These are phyloP conservation scores for Neopestalotiopsis clavispora DNA, from an alignment of 2,329 filamentous ascomycete genomes.

Conservation along the genomic window DNA sequence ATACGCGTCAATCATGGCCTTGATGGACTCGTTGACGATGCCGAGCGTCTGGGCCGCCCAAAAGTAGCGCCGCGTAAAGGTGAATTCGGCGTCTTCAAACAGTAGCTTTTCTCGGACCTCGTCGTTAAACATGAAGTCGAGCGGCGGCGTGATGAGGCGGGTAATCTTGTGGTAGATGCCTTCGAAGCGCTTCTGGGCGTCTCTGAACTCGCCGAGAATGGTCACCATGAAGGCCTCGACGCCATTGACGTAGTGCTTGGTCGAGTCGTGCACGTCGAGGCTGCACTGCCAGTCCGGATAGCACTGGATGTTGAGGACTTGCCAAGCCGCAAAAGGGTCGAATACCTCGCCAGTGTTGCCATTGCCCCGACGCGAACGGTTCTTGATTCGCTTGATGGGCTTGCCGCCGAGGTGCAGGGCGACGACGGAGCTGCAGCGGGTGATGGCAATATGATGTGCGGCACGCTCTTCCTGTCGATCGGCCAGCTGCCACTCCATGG, in stretches of 20 bases:
- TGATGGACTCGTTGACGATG: constrained; percentile 9
- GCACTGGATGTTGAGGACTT: constrained; percentile 8
- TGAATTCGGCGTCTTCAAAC: constrained; percentile 6
- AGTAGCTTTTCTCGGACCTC: constrained; percentile 1
- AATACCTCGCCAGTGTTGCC: neutral
- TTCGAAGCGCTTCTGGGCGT: neutral
- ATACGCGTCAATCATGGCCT: constrained; percentile 7
- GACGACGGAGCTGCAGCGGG: constrained; percentile 1
- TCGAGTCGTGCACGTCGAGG: neutral
- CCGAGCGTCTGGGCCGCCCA: constrained; percentile 5
- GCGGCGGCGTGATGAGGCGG: neutral
- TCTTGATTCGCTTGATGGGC: constrained; percentile 3
- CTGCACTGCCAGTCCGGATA: neutral
- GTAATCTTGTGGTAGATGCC: neutral
- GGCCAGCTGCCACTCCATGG: neutral
- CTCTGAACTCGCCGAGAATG: neutral
- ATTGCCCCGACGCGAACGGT: neutral
- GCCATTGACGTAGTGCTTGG: constrained; percentile 8
- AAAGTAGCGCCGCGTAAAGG: constrained; percentile 5
- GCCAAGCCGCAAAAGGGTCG: constrained; percentile 7
- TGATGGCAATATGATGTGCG: constrained; percentile 2
- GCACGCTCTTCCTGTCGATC: neutral
- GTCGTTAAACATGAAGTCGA: constrained; percentile 9
- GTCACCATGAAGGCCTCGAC: constrained; percentile 4
- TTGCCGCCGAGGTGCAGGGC: constrained; percentile 3